Base-by-base conservation (phyloP, 2,329 filamentous ascomycete species). In the Ascochyta viciae-villosae region DNA sequence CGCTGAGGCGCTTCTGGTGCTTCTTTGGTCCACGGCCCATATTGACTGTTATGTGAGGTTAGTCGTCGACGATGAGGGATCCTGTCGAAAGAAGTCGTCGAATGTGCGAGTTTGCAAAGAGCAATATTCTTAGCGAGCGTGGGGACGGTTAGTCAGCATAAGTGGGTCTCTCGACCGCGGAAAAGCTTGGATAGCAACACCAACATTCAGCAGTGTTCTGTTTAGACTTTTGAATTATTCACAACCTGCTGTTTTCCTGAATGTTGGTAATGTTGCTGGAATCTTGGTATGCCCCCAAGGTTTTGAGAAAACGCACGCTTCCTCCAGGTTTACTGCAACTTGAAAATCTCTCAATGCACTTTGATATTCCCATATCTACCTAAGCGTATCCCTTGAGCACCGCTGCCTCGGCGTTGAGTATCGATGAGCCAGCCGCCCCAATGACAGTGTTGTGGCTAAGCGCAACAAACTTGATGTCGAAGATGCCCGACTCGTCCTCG, bases 1-100 rank as follows among this genome's bases (percentile, higher is more conserved):
- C 95, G 84, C 91, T 95, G 80, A 98, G 88, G 87, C 95, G 93
- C 93, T 99, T 98, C 85, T 98, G 94, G 85, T 99, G 95, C 90
- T 97, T 97, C 88, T 95, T 96, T 83, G 83, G 85, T 85, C 86
- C 86, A 79, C 85, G 83, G 78, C 83, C 85, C 85, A 88, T 88
- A 74, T 78, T 87, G 72, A 73, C 78, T 77, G 74, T 77, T 68
- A 67, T 74, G 60, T 66, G 66, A 70, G 66, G 67, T 70, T 72
- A 70, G 70, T 70, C 64, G 68, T 70, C 63, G 64, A 66, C 62
- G 64, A 67, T 74, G 66, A 68, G 68, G 60, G 62, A 61, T 71
- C 65, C 68, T 67, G 63, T 55, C 60, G 56, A 44, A 29, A 45
- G 57, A 64, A 56, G 41, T 56, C 27, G 24, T 33, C 43, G 45